Evolutionary conservation across 306 rosid species (phyloP), one percentile per base, ranked within the genome.

Genomic region (Abrus pulchellus): DNA sequence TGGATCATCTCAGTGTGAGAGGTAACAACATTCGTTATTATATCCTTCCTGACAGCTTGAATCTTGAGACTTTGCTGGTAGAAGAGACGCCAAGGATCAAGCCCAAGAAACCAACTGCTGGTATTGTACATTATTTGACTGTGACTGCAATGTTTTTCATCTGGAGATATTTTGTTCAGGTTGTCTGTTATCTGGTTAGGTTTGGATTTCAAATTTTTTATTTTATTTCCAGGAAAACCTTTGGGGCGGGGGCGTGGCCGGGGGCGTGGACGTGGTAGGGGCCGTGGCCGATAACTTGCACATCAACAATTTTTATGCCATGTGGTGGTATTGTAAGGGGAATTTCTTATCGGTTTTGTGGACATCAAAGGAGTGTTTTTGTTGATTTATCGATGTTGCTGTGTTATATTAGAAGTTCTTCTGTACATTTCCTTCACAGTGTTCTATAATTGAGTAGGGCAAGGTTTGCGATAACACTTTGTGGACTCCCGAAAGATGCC

Each of bases 81-180:
- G 86, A 83, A 83, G 86, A 83, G 61, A 75, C 83, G 2, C 97
- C 98, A 12, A 85, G 98, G 82, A 92, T 93, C 85, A 91, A 93
- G 85, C 98, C 98, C 57, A 93, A 91, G 89, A 93, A 91, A 83
- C 92, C 98, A 45, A 90, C 97, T 83, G 98, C 98, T 10, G 98
- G 98, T 92, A 86, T 49, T 78, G 52, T 20, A 33, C 29, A 56
- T 62, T n/a, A 14, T 60, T 49, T 62, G 36, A 48, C 56, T 74
- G 50, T 50, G 36, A 45, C 55, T 30, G 56, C 29, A n/a, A n/a
- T 30, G 59, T 8, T 74, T 64, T 70, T 43, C 53, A 9, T 41
- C 45, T 41, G 45, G 6, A 13, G 52, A 13, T 33, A 7, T 45
- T 33, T n/a, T 27, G 48, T 40, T 52, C 50, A 3, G 11, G 6